Conservation (phyloP, 1,284 basidiomycete species). For the Chondrostereum purpureum region DNA sequence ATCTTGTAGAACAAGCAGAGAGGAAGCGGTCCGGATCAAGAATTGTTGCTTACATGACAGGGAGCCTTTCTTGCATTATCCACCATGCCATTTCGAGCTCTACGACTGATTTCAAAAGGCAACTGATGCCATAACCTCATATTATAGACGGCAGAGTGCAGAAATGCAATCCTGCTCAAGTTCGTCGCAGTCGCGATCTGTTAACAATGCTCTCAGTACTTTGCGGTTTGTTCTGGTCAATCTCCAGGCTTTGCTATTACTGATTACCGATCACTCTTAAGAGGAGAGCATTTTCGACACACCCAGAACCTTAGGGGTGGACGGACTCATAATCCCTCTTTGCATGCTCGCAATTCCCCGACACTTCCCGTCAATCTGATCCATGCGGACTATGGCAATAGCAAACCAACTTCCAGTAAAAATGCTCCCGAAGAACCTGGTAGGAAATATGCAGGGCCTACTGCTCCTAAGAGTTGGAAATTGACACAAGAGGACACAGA, state of each 20-base stretch:
- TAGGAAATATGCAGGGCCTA: constrained; percentile 35
- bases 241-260: not conserved
- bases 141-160: not conserved
- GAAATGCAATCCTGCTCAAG: not conserved
- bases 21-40: no score
- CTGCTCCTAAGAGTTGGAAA: constrained; percentile 44
- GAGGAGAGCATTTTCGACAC: constrained; percentile 66
- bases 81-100: no score
- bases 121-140: no score
- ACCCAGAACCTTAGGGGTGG: constrained; percentile 44
- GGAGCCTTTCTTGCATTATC: no score
- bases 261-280: constrained; percentile 16
- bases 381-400: constrained; percentile 18
- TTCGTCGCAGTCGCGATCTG: not conserved
- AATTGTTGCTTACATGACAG: no score
- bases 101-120: no score
- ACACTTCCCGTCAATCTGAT: constrained; percentile 36
- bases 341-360: constrained; percentile 26
- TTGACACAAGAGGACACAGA: constrained; percentile 20
- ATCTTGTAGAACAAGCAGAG: no score
- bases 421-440: constrained; percentile 1
- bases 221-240: not conserved
- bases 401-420: constrained; percentile 4
- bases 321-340: constrained; percentile 27
- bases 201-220: not conserved